Conservation (phyloP, 352 stramenopile genomes). For the Elongisporangium undulatum region DNA sequence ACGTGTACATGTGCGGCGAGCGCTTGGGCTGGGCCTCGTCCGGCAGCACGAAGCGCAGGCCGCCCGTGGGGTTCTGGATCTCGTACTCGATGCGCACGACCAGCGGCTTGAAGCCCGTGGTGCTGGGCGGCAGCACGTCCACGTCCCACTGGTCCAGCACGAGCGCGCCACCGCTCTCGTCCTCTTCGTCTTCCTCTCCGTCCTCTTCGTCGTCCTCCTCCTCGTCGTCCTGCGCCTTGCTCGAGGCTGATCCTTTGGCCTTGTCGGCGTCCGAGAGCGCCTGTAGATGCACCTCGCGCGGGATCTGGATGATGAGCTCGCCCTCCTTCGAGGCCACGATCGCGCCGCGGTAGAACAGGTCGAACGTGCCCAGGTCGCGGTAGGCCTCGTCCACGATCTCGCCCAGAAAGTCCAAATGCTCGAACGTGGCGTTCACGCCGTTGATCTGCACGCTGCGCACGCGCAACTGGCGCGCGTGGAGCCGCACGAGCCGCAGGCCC, state of each 20-base stretch:
- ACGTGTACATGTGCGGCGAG: slow-evolving; percentile 85
- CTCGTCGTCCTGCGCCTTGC: slow-evolving; percentile 22
- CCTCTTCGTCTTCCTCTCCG: slow-evolving; percentile 29
- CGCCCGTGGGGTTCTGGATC: slow-evolving; percentile 57
- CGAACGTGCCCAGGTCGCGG: slow-evolving; percentile 72
- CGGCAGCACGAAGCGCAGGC: slow-evolving; percentile 69
- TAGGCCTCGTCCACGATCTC: slow-evolving; percentile 81
- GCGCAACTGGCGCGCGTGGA: slow-evolving; percentile 72
- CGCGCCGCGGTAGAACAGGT: slow-evolving; percentile 80
- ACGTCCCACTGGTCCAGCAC: slow-evolving; percentile 66
- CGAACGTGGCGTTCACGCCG: slow-evolving; percentile 50
- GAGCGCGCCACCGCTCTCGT: slow-evolving; percentile 31
- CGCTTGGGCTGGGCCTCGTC: slow-evolving; percentile 65
- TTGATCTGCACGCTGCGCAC: slow-evolving; percentile 56
- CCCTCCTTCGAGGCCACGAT: slow-evolving; percentile 83
- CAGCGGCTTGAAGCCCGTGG: slow-evolving; percentile 64
- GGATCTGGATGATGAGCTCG: slow-evolving; percentile 76
- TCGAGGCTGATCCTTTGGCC: slow-evolving; percentile 4
- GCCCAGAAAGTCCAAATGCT: slow-evolving; percentile 75
- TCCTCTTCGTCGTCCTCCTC: slow-evolving; percentile 32
- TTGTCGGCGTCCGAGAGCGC: slow-evolving; percentile 26
- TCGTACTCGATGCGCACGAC: slow-evolving; percentile 78
- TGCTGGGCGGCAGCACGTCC: slow-evolving; percentile 60
- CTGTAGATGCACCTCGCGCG: slow-evolving; percentile 47
- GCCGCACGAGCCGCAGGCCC: slow-evolving; percentile 50